A percentile compares a stretch with the other conserved stretches of the same genome.
Evolutionary conservation across 1,139 yeast species (phyloP).

Genomic region (Meyerozyma athensensis): DNA sequence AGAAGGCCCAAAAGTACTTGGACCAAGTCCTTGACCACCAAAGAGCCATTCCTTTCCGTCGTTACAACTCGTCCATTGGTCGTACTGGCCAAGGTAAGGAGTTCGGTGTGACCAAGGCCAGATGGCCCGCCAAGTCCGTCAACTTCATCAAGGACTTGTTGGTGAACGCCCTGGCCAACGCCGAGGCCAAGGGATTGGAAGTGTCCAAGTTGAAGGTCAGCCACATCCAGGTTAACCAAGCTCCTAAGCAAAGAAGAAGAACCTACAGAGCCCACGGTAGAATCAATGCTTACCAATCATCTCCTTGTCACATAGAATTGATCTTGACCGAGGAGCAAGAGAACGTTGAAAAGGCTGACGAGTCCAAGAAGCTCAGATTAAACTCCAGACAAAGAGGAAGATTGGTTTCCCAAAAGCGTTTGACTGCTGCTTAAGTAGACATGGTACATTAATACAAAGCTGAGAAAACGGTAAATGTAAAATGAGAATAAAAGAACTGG

Average conservation of each 20-base stretch:
- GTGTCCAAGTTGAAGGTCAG: constrained; percentile 88
- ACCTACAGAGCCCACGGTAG: constrained; percentile 99
- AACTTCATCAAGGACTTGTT: constrained; percentile 91
- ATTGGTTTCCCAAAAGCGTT: constrained; percentile 75
- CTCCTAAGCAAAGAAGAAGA: constrained; percentile 99
- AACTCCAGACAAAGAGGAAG: constrained; percentile 93
- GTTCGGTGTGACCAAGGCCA: constrained; percentile 99
- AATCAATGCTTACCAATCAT: constrained; percentile 97
- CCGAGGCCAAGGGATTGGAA: constrained; percentile 99
- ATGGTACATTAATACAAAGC: neutral
- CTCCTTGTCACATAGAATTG: constrained; percentile 98
- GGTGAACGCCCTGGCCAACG: constrained; percentile 98
- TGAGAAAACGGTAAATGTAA: too few species aligned
- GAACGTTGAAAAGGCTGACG: constrained; percentile 90
- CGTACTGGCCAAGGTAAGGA: constrained; percentile 99
- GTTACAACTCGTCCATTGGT: constrained; percentile 95
- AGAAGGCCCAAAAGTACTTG: constrained; percentile 94
- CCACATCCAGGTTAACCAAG: constrained; percentile 99
- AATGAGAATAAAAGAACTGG: too few species aligned
- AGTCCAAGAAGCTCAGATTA: constrained; percentile 74
- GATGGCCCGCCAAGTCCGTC: constrained; percentile 99
- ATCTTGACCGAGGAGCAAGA: constrained; percentile 94
- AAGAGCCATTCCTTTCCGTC: constrained; percentile 99
- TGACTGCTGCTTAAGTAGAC: constrained; percentile 28
- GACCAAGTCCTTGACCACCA: constrained; percentile 96